phyloP scores from a whole-genome alignment of 2,329 filamentous ascomycete species.

The Pseudopyrenochaeta lycopersici region DNA sequence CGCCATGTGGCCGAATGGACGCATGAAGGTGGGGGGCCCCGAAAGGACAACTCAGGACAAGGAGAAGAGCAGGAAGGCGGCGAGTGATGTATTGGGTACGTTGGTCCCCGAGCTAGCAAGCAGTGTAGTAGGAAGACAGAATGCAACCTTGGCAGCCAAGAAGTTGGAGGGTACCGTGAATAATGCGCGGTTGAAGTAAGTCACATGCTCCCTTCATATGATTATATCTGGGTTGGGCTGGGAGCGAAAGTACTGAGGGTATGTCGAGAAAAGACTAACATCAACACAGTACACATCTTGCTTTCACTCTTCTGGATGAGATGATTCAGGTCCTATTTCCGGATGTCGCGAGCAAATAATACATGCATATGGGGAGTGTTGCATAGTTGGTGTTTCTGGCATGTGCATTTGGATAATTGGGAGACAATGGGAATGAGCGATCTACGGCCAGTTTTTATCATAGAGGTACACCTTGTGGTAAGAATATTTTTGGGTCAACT shows the following conservation, averaged over 20 bases:
- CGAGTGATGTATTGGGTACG: slow-evolving; percentile 86
- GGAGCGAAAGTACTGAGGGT: background rate
- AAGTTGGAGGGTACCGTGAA: slow-evolving; percentile 92
- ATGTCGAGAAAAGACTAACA: slow-evolving; percentile 24
- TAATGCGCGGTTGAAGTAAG: slow-evolving; percentile 87
- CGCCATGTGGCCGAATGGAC: slow-evolving; percentile 81
- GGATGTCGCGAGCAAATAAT: slow-evolving; percentile 31
- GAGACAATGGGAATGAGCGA: too few relatives aligned
- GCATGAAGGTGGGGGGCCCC: slow-evolving; percentile 56
- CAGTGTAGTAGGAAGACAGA: slow-evolving; percentile 90
- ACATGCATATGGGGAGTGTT: background rate
- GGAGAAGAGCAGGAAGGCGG: slow-evolving; percentile 82
- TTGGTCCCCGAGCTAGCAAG: slow-evolving; percentile 90
- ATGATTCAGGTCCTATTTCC: slow-evolving; percentile 57
- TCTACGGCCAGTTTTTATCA: too few relatives aligned
- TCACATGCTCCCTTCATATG: slow-evolving; percentile 29
- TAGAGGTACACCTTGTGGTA: too few relatives aligned
- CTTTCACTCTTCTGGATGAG: slow-evolving; percentile 61
- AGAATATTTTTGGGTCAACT: too few relatives aligned
- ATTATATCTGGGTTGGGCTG: background rate
- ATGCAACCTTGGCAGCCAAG: slow-evolving; percentile 88
- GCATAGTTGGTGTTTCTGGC: background rate
- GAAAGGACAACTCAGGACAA: slow-evolving; percentile 77
- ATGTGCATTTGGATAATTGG: too few relatives aligned
- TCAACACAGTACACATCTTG: slow-evolving; percentile 57